A percentile compares a stretch with the other conserved stretches of the same genome.
These are phyloP conservation scores for Neurospora cerealis DNA, from an alignment of 495 filamentous ascomycete species.

Conservation along the genomic window DNA sequence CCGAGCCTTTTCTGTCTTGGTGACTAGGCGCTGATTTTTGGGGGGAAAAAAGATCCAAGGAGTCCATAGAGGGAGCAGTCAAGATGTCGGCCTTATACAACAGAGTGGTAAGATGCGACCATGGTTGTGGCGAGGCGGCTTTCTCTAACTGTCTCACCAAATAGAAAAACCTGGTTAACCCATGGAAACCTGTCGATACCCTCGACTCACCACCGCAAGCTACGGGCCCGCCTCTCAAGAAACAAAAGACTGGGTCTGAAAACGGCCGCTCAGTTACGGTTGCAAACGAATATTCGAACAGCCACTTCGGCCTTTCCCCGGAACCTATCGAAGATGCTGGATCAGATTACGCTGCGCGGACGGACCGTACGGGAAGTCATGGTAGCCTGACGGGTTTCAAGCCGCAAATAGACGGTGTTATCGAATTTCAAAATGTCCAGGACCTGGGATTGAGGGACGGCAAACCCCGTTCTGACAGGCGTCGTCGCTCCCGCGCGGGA, in stretches of 20 bases:
- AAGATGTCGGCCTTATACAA: not conserved
- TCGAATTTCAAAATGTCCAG: conserved; percentile 15
- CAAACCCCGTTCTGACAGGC: conserved; percentile 1
- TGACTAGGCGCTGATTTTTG: conserved; percentile 3
- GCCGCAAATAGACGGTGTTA: conserved; percentile 1
- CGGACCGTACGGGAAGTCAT: conserved; percentile 2
- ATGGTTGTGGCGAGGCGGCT: not conserved
- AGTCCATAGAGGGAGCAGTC: conserved; percentile 13
- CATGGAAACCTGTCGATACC: conserved; percentile 1
- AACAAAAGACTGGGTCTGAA: conserved; percentile 15
- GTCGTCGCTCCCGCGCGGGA: not conserved
- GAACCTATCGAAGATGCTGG: conserved; percentile 14
- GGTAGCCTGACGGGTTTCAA: conserved; percentile 13
- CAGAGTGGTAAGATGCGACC: not conserved
- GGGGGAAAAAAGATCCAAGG: not conserved
- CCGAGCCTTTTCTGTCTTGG: not conserved
- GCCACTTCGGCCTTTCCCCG: not conserved
- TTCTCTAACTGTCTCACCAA: not conserved
- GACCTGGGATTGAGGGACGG: not conserved
- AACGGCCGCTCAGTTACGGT: not conserved
- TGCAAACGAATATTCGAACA: not conserved
- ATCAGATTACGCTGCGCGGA: not conserved
- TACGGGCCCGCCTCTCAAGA: conserved; percentile 9
- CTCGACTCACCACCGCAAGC: not conserved
- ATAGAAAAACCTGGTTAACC: not conserved